Percentiles rank a stretch among this genome's conserved stretches.
phyloP scores from a whole-genome alignment of 2,329 filamentous ascomycete genomes.

The Thelonectria discophora region DNA sequence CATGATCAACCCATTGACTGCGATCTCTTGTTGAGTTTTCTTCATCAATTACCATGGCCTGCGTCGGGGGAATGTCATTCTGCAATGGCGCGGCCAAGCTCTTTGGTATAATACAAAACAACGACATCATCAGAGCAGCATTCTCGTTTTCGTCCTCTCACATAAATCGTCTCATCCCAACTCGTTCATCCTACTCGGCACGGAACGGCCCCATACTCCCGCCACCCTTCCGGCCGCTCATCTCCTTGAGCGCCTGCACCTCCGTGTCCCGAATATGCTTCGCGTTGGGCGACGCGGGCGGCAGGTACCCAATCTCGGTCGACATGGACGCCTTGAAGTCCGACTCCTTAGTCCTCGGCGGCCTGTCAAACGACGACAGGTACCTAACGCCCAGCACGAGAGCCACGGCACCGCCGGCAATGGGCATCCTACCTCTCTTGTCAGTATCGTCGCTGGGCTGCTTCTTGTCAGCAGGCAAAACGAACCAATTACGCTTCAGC shows the following conservation, averaged over 20 bases:
- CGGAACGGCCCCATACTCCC: conserved; percentile 43
- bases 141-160: too few relatives aligned
- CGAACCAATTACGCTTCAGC: conserved; percentile 46
- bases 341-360: conserved; percentile 25
- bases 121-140: too few relatives aligned
- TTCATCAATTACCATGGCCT: too few relatives aligned
- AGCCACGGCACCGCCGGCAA: conserved; percentile 42
- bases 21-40: too few relatives aligned
- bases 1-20: too few relatives aligned
- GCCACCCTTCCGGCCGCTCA: conserved; percentile 45
- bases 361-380: conserved; percentile 35
- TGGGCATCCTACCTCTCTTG: conserved; percentile 35
- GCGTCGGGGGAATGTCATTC: too few relatives aligned
- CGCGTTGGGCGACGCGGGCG: conserved; percentile 18
- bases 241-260: conserved; percentile 38
- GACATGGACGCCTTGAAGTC: conserved; percentile 27
- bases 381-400: conserved; percentile 42
- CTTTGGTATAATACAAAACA: too few relatives aligned
- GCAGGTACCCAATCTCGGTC: conserved; percentile 25
- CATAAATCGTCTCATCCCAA: background rate
- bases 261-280: conserved; percentile 33
- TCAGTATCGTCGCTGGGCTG: background rate
- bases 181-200: conserved; percentile 35
- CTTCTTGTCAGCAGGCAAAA: background rate
- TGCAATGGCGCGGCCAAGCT: too few relatives aligned